Evolutionary conservation across 768 basidiomycete species (phyloP), one percentile per base, ranked within the genome.

Genomic region (Pleurotus tuber-regium): DNA sequence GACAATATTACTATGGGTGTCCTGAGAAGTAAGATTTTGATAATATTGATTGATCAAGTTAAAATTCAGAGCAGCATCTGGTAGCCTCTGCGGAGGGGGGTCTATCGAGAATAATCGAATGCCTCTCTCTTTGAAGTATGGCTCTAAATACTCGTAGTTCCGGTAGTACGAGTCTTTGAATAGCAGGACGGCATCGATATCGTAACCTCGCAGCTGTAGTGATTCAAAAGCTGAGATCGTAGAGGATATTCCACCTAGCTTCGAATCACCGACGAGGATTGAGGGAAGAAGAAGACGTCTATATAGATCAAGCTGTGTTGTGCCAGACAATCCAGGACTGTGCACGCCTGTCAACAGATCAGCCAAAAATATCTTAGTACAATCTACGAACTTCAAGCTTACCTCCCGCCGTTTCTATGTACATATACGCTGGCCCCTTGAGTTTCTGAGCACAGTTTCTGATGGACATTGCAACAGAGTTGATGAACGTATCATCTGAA

Each of bases 371-470:
- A n/a, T n/a, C n/a, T n/a, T n/a, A n/a, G n/a, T n/a, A n/a, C n/a
- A n/a, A n/a, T n/a, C n/a, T n/a, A n/a, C n/a, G n/a, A n/a, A n/a
- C n/a, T n/a, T n/a, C n/a, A n/a, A n/a, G 25, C 82, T 75, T 67
- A 92, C 95, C 96, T 81, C 96, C 96, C 11, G 95, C 96, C 7
- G 96, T 95, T 68, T 98, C 96, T 40, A 98, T 70, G 60, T 87
- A 98, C 75, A 94, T 78, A 59, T 87, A 80, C 2, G 77, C 73
- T 10, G 58, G 60, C 8, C 59, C 59, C 2, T 51, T 57, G 18
- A 59, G 43, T 1, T 54, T 56, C 3, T 63, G 57, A 1, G 85
- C 84, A 60, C 80, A 80, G 21, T 66, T 54, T 28, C 75, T 73
- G n/a, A 91, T 80, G 57, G 88, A 78, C 30, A 70, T 68, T 2